Evolutionary conservation across 148 eudicot species (phyloP), one percentile per base, ranked within the genome.

Genomic region (Rhododendron ferrugineum): DNA sequence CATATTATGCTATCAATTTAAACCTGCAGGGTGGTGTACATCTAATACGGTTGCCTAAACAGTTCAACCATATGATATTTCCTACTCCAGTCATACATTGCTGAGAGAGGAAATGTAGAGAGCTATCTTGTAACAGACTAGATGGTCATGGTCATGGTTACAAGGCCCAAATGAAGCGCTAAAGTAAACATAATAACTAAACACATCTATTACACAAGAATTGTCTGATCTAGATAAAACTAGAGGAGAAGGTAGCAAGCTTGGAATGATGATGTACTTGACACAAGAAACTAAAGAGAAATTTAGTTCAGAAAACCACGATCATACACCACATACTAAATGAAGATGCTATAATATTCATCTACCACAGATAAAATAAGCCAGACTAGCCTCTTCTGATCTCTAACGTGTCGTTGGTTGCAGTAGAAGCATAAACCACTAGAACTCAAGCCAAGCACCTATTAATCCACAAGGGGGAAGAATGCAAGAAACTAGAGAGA

Each of bases 391-490:
- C 50, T 84, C 81, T 85, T 78, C 50, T 13, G 68, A 81, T 84
- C 88, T 88, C 87, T 85, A 91, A 88, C 20, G 84, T 76, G 84
- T 85, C 80, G 72, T 79, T 80, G 23, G 83, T 81, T 78, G 89
- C 86, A 58, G 46, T 82, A 73, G 64, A 46, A 66, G 89, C 85
- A 86, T 85, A 78, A 85, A 88, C 77, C 85, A 87, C 90, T 92
- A 89, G 81, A 85, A 87, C 89, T 85, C 78, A 46, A 84, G 84
- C 47, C 52, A 80, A 84, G 82, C 60, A 86, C 88, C 91, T 91
- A 90, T 82, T 86, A 87, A 54, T 78, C 32, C 70, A 83, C 54
- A 80, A 86, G 11, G 76, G 60, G 60, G 15, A 52, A 81, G 60
- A 58, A 75, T 50, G 84, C 79, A 85, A 56, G 86, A 88, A 81